A percentile compares a stretch with the other conserved stretches of the same genome.
These are phyloP conservation scores for Xylariales sp. DNA, from an alignment of 2,329 filamentous ascomycete species.

Conservation along the genomic window DNA sequence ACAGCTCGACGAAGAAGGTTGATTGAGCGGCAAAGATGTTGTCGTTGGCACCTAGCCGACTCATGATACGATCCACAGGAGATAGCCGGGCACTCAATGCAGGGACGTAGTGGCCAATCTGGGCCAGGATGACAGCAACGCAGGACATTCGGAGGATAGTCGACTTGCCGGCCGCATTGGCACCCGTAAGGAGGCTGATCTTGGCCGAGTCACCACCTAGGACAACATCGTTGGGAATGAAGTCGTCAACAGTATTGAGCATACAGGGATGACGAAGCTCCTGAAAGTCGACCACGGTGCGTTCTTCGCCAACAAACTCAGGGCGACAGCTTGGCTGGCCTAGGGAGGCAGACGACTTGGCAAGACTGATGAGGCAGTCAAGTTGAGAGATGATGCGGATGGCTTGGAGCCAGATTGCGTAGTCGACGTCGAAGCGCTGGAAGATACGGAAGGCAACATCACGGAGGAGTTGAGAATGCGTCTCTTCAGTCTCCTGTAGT, in stretches of 20 bases:
- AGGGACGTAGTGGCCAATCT: constrained; percentile 90
- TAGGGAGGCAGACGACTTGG: constrained; percentile 78
- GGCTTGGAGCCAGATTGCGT: constrained; percentile 80
- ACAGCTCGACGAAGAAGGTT: constrained; percentile 96
- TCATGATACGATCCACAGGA: constrained; percentile 97
- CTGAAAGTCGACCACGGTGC: constrained; percentile 84
- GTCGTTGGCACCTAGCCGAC: constrained; percentile 92
- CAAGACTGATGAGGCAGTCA: constrained; percentile 90
- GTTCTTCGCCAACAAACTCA: constrained; percentile 76
- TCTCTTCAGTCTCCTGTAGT: constrained; percentile 91
- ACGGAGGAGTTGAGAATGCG: constrained; percentile 83
- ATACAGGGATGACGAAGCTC: constrained; percentile 96
- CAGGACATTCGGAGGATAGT: constrained; percentile 96
- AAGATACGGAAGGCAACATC: constrained; percentile 82
- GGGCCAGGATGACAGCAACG: constrained; percentile 93
- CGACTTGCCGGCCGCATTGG: constrained; percentile 96
- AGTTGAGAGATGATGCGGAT: constrained; percentile 87
- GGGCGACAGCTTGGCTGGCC: constrained; percentile 87
- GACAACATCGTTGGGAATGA: constrained; percentile 91
- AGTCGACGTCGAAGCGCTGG: constrained; percentile 81
- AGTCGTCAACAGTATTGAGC: constrained; percentile 81
- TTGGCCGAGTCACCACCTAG: constrained; percentile 78
- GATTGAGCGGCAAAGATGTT: constrained; percentile 98
- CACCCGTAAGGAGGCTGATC: constrained; percentile 88
- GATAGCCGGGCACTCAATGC: constrained; percentile 78